Percentiles rank a stretch among this genome's conserved stretches.
These are phyloP conservation scores for Apophysomyces sp. DNA, from an alignment of 371 early-diverging fungal genomes.

Conservation along the genomic window DNA sequence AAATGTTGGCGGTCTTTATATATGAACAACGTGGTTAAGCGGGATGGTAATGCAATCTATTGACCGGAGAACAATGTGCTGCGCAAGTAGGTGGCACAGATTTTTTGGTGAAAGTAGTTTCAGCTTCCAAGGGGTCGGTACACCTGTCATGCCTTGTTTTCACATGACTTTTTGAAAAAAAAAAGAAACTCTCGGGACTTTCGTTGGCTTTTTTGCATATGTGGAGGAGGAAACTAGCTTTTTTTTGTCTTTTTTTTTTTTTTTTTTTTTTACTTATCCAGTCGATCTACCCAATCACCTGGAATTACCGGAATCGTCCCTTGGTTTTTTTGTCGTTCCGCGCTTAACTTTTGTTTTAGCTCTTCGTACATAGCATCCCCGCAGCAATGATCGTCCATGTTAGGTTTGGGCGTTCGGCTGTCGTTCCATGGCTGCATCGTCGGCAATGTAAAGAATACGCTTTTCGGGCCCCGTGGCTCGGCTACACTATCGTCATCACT, in stretches of 20 bases:
- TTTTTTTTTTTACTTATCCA: neutral
- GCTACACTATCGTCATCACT: too few species aligned
- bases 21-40: conserved; percentile 7
- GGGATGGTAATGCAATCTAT: conserved; percentile 6
- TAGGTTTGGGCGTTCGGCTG: neutral
- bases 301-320: neutral
- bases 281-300: neutral
- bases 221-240: too few species aligned
- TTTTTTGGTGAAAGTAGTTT: neutral
- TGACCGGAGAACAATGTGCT: neutral
- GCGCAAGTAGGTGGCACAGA: neutral
- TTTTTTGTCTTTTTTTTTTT: too few species aligned
- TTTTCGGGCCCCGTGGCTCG: neutral
- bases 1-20: conserved; percentile 2
- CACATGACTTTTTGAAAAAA: neutral
- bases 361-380: conserved; percentile 1
- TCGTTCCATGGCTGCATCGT: neutral
- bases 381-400: neutral
- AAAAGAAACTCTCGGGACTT: too few species aligned
- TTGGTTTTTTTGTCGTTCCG: neutral
- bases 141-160: neutral
- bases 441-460: neutral
- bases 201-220: too few species aligned
- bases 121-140: neutral
- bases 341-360: neutral